Base-by-base conservation (phyloP, 768 basidiomycete species). In the Boletus rex-veris region DNA sequence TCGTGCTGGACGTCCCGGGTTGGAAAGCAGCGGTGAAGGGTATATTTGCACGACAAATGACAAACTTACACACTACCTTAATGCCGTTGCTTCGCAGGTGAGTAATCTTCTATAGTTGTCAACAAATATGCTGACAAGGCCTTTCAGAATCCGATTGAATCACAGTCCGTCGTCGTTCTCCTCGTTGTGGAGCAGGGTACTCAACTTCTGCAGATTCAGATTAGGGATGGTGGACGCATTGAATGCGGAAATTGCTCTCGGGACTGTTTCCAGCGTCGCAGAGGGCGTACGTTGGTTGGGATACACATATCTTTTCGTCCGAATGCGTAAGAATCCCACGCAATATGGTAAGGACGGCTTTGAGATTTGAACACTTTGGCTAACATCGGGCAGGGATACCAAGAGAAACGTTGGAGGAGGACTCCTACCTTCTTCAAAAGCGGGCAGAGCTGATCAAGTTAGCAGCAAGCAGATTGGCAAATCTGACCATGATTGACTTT, bases 1-100 rank as follows among this genome's bases (percentile, higher is more conserved):
- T 59, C 85, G 97, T 71, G 97, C 97, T 50, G 97, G 92, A 36
- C 81, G 90, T 36, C 90, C 90, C 1, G 90, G 87, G 11, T 67
- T 92, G 47, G 96, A 98, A 71, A 83, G 80, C 16, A 95, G 94
- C 58, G 97, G 97, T 65, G 93, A 95, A 66, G 96, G 97, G 3
- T 98, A 90, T 69, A 97, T 99, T 58, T 97, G 93, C 56, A 98
- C 97, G 0, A 88, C 92, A 0, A 84, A 88, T 24, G 97, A 99
- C 64, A 98, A 95, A 71, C 80, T 99, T 28, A 75, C 83, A 2
- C 93, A 98, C 68, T 97, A 97, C 63, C 80, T 97, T 12, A 83
- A 95, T 63, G 85, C 87, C 8, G 85, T 96, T 45, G 87, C 87
- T 42, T 88, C 93, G 9, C 92, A 93, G 77, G 92, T 88, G 63